Base-by-base conservation (phyloP, 2,329 filamentous ascomycete genomes). In the Incumbomyces lentus region DNA sequence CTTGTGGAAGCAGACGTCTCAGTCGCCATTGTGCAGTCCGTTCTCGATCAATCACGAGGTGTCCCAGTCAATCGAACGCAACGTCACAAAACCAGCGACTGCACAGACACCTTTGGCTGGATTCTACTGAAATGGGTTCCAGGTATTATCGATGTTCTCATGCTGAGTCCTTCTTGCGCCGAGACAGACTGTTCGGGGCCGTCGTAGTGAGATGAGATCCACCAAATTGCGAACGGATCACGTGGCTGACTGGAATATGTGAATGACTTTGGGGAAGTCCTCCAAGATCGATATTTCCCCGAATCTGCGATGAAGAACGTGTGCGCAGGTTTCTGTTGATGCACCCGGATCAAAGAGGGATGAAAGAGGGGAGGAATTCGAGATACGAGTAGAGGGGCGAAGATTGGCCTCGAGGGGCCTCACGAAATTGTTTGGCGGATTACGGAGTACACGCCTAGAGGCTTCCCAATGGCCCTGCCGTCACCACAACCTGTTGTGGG, bases 131-230 rank as follows among this genome's bases (percentile, higher is more conserved):
- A 53, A 50, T 55, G 54, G 49, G 51, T 41, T 40, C 31, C 39
- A 44, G 54, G 50, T 31, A 44, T 50, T 18, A 47, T 48, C 37
- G 40, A 47, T 37, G 43, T 40, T 40, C 36, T 40, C 44, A 46
- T 46, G 44, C 33, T 46, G 34, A 31, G 29, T 38, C n/a, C 14
- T 17, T 14, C n/a, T 12, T 12, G 30, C 44, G 35, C 44, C 18
- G 29, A 31, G 19, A 18, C 13, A 34, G 37, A 19, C n/a, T 19
- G 84, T 86, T 35, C 19, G 42, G n/a, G 13, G 19, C 18, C 30
- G 42, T 14, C n/a, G 13, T 13, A 6, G n/a, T 42, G 40, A 44
- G 40, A 35, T 33, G 18, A 19, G 22, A 34, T 33, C 40, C 22
- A 26, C 22, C 33, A n/a, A 17, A n/a, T 35, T 35, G 33, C 13